Conservation (phyloP, 73 alveolate genomes). For the Tetrahymena elliotti region DNA sequence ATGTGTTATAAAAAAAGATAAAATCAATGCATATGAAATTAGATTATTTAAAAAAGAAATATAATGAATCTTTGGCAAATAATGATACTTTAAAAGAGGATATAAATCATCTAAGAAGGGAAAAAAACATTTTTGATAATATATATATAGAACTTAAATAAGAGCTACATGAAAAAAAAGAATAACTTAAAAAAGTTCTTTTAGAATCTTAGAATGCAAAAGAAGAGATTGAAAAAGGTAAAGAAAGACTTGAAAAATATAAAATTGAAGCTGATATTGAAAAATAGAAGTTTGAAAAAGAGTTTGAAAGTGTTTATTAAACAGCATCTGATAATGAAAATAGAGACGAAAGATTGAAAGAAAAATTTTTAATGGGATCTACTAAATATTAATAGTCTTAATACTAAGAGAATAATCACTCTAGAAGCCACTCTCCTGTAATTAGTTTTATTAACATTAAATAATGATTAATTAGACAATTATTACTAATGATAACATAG, state of each 20-base stretch:
- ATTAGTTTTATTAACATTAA: background rate
- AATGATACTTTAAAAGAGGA: conserved; percentile 47
- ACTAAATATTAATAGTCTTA: background rate
- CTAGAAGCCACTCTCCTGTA: conserved; percentile 18
- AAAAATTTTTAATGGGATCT: conserved; percentile 51
- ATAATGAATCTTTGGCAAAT: conserved; percentile 52
- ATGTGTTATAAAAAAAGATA: conserved; percentile 26
- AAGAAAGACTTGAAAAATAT: conserved; percentile 42
- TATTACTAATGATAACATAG: too few relatives aligned
- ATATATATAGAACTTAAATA: conserved; percentile 25
- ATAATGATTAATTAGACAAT: too few relatives aligned
- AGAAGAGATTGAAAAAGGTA: conserved; percentile 45
- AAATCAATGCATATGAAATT: conserved; percentile 61
- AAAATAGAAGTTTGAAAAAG: conserved; percentile 55
- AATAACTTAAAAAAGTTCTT: conserved; percentile 8
- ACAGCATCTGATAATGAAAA: conserved; percentile 20
- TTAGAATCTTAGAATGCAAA: conserved; percentile 48
- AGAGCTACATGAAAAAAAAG: conserved; percentile 30
- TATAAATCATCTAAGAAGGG: conserved; percentile 65
- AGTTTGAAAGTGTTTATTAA: conserved; percentile 25
- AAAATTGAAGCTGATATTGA: conserved; percentile 66
- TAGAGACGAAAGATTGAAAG: conserved; percentile 58
- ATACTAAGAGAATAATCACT: conserved; percentile 15
- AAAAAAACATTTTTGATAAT: conserved; percentile 30
- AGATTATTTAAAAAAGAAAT: conserved; percentile 54